phyloP scores from a whole-genome alignment of 1,284 basidiomycete species.

The Malassezia japonica region DNA sequence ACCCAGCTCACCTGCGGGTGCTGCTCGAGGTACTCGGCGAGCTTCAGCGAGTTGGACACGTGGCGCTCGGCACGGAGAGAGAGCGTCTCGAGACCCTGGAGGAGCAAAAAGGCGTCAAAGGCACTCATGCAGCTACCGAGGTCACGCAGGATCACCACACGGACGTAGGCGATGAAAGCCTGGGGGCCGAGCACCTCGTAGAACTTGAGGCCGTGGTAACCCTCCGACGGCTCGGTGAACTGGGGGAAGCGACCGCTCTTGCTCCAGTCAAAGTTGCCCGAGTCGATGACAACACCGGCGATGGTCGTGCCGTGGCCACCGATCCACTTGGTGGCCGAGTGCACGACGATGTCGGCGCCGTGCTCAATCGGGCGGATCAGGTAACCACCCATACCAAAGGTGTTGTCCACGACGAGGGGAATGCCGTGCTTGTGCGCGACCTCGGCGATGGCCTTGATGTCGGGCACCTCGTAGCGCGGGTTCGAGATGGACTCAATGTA shows the following conservation, averaged over 20 bases:
- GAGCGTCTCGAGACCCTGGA: slow-evolving; percentile 78
- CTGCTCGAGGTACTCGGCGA: slow-evolving; percentile 65
- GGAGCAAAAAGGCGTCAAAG: slow-evolving; percentile 70
- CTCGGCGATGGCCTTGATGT: slow-evolving; percentile 66
- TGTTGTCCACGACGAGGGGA: slow-evolving; percentile 79
- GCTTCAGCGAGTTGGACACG: slow-evolving; percentile 62
- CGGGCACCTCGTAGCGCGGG: slow-evolving; percentile 64
- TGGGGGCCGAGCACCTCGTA: slow-evolving; percentile 62
- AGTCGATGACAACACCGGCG: slow-evolving; percentile 70
- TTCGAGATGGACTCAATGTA: slow-evolving; percentile 77
- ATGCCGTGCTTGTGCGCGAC: slow-evolving; percentile 65
- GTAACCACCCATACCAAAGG: slow-evolving; percentile 75
- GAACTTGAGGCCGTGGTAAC: slow-evolving; percentile 63
- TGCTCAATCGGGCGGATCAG: slow-evolving; percentile 64
- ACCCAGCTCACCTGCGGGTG: slow-evolving; percentile 71
- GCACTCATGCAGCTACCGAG: slow-evolving; percentile 67
- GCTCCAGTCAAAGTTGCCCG: slow-evolving; percentile 75
- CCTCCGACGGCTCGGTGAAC: slow-evolving; percentile 70
- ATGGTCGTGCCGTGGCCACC: slow-evolving; percentile 82
- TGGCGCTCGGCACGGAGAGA: slow-evolving; percentile 68
- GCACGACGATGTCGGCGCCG: slow-evolving; percentile 76
- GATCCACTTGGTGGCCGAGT: slow-evolving; percentile 85
- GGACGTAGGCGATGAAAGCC: slow-evolving; percentile 66
- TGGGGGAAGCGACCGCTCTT: slow-evolving; percentile 66
- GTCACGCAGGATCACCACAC: slow-evolving; percentile 67